Evolutionary conservation across 345 rosid genomes (phyloP).

Genomic region (Acer negundo): DNA sequence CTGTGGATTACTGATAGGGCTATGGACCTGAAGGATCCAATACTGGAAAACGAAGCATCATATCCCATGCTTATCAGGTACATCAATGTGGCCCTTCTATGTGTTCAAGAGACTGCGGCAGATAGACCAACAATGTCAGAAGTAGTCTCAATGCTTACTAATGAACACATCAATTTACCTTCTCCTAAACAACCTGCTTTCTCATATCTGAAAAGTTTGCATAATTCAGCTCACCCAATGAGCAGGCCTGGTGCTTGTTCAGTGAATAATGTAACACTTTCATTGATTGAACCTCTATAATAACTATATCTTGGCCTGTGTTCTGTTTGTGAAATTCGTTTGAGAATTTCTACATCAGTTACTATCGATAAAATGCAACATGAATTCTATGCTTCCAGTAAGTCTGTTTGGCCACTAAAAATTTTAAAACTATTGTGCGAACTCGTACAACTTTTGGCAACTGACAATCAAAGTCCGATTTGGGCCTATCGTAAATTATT

Average conservation of each 20-base stretch:
- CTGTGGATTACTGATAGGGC: neutral
- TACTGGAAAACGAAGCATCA: neutral
- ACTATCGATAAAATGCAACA: no score
- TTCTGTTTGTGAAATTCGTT: no score
- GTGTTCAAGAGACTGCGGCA: conserved; percentile 26
- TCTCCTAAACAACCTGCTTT: conserved; percentile 31
- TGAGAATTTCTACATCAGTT: no score
- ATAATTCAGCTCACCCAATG: neutral
- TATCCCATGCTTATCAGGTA: neutral
- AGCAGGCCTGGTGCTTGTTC: neutral
- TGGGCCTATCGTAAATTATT: no score
- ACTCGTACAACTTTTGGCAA: no score
- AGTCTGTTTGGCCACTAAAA: no score
- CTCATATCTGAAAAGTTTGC: neutral
- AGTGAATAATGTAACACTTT: neutral
- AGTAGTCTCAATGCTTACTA: conserved; percentile 24
- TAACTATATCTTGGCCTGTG: neutral
- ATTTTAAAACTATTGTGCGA: no score
- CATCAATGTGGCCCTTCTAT: conserved; percentile 19
- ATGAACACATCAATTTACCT: conserved; percentile 5
- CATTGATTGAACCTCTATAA: neutral
- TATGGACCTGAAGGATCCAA: neutral
- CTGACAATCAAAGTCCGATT: no score
- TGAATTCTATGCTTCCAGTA: no score
- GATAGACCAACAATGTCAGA: conserved; percentile 34